A percentile compares a stretch with the other conserved stretches of the same genome.
Evolutionary conservation across 2,329 filamentous ascomycete species (phyloP).

Genomic region (Sporothrix euskadiensis): DNA sequence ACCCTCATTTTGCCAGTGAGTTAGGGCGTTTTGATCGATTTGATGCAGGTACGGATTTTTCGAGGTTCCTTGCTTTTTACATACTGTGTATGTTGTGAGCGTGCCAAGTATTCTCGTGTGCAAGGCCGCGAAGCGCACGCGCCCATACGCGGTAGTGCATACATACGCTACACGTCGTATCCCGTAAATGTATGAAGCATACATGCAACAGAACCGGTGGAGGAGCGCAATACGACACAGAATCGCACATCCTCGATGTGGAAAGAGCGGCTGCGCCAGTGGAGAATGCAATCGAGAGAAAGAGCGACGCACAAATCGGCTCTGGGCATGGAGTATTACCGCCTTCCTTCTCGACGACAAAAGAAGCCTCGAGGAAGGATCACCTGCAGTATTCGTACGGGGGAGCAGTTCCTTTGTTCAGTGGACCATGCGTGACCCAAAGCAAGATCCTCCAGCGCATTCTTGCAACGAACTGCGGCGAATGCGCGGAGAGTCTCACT

Average conservation of each 20-base stretch:
- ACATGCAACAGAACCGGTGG: neutral
- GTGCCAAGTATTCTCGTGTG: neutral
- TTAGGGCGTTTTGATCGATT: neutral
- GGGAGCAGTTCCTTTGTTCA: neutral
- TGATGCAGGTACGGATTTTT: neutral
- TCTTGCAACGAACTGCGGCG: neutral
- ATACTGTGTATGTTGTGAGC: neutral
- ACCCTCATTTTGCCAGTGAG: neutral
- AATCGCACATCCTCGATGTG: neutral
- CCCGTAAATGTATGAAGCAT: neutral
- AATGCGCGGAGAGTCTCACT: neutral
- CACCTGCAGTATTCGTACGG: neutral
- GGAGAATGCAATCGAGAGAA: neutral
- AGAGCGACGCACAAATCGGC: neutral
- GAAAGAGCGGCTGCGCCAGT: neutral
- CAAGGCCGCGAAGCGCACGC: neutral
- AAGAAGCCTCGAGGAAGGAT: neutral
- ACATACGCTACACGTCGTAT: neutral
- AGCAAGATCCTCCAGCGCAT: neutral
- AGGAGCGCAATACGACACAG: neutral
- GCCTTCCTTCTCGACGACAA: neutral
- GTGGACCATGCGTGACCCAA: neutral
- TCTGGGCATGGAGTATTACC: neutral
- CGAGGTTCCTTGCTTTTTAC: neutral
- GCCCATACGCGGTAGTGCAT: neutral